These are phyloP conservation scores for Ophiocordyceps polyrhachis-furcata DNA, from an alignment of 2,329 filamentous ascomycete genomes.

Conservation along the genomic window DNA sequence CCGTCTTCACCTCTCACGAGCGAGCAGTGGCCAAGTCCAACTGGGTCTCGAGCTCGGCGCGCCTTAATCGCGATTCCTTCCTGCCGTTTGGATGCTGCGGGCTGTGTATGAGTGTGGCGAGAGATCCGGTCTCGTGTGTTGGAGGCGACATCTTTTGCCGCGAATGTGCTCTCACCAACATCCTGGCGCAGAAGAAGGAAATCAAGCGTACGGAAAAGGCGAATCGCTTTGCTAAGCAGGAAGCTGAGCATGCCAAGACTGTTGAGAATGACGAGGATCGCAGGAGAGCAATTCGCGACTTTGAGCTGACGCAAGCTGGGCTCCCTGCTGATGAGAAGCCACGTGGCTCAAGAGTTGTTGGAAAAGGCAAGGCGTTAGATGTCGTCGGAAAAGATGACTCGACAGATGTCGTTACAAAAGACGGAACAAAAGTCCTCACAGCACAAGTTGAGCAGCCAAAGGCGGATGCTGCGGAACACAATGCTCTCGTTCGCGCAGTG, in stretches of 20 bases:
- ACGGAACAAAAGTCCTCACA: background rate
- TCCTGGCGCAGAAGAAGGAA: slow-evolving; percentile 82
- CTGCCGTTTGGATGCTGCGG: slow-evolving; percentile 79
- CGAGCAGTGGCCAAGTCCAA: slow-evolving; percentile 60
- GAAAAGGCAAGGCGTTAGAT: background rate
- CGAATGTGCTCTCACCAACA: slow-evolving; percentile 79
- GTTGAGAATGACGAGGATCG: slow-evolving; percentile 50
- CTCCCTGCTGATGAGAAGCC: slow-evolving; percentile 23
- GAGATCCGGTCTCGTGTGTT: slow-evolving; percentile 66
- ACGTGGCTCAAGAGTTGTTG: slow-evolving; percentile 11
- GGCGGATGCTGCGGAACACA: background rate
- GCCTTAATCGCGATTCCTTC: slow-evolving; percentile 77
- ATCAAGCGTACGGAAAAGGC: slow-evolving; percentile 63
- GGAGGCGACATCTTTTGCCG: slow-evolving; percentile 86
- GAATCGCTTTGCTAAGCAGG: slow-evolving; percentile 39
- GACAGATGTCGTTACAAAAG: background rate
- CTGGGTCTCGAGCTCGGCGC: slow-evolving; percentile 71
- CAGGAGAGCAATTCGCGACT: slow-evolving; percentile 55
- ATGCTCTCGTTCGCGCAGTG: slow-evolving; percentile 5
- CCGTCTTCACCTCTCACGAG: slow-evolving; percentile 89
- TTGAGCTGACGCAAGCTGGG: slow-evolving; percentile 70
- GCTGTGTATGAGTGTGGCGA: slow-evolving; percentile 66
- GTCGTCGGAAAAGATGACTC: background rate
- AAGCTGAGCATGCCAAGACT: slow-evolving; percentile 39
- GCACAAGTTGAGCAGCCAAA: background rate